Evolutionary conservation across 2,329 filamentous ascomycete species (phyloP).

Genomic region (Colletotrichum magnum): DNA sequence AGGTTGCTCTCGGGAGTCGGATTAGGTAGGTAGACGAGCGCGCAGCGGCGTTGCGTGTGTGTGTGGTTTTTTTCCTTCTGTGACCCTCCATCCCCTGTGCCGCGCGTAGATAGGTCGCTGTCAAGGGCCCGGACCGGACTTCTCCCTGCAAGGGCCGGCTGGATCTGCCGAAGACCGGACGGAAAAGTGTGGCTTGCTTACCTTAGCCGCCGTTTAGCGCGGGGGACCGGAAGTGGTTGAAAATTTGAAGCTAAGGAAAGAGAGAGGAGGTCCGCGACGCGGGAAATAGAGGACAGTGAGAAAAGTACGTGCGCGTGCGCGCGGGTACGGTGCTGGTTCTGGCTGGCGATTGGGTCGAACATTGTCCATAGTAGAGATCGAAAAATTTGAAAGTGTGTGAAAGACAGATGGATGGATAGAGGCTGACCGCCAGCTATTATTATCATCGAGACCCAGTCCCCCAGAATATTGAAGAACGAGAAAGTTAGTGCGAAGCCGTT

Average conservation of each 20-base stretch:
- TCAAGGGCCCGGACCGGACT: slow-evolving; percentile 37
- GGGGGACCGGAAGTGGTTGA: too few relatives aligned
- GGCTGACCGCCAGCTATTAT: too few relatives aligned
- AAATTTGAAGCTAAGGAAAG: too few relatives aligned
- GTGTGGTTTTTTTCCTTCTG: neutral
- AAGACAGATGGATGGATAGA: too few relatives aligned
- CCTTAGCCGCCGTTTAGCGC: slow-evolving; percentile 7
- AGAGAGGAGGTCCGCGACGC: neutral
- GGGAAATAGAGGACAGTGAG: slow-evolving; percentile 14
- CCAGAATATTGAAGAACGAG: neutral
- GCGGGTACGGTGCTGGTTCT: slow-evolving; percentile 20
- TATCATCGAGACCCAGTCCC: too few relatives aligned
- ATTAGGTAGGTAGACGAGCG: slow-evolving; percentile 14
- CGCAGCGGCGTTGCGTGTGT: slow-evolving; percentile 3
- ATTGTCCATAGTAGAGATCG: too few relatives aligned
- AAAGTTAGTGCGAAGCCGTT: slow-evolving; percentile 19
- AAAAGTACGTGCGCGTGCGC: slow-evolving; percentile 8
- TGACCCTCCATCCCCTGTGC: neutral
- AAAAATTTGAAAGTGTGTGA: too few relatives aligned
- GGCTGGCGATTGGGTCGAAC: neutral
- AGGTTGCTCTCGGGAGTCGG: slow-evolving; percentile 35
- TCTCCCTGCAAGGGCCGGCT: slow-evolving; percentile 36
- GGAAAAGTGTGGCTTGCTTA: slow-evolving; percentile 40
- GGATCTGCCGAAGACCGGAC: slow-evolving; percentile 41
- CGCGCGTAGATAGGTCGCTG: neutral